Evolutionary conservation across 73 alveolate genomes (phyloP).

Genomic region (Tetrahymena thermophila): DNA sequence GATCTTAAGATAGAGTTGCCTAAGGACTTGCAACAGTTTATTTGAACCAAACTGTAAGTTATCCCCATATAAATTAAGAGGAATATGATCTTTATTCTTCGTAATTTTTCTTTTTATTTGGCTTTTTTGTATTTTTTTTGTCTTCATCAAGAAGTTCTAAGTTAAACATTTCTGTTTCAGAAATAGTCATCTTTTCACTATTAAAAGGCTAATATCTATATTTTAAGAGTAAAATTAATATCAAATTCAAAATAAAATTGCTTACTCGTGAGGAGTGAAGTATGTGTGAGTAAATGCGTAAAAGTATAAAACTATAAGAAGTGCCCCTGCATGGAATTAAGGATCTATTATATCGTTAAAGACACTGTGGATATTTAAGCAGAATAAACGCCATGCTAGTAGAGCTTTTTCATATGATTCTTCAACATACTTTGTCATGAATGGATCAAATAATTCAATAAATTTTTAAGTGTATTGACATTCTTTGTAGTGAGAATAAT

Average conservation of each 20-base stretch:
- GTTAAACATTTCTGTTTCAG: neutral
- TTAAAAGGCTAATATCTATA: neutral
- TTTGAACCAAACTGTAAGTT: slow-evolving; percentile 37
- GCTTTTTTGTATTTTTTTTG: neutral
- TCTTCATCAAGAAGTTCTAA: neutral
- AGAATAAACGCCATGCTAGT: neutral
- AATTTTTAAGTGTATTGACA: neutral
- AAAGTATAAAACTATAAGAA: slow-evolving; percentile 16
- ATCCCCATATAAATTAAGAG: slow-evolving; percentile 38
- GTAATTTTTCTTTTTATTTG: slow-evolving; percentile 15
- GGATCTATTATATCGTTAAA: neutral
- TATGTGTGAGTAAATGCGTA: slow-evolving; percentile 37
- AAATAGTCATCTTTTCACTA: neutral
- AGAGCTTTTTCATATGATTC: neutral
- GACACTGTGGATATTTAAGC: neutral
- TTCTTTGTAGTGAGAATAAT: neutral
- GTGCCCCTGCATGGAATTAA: slow-evolving; percentile 27
- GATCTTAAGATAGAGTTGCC: slow-evolving; percentile 36
- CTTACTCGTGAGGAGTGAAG: slow-evolving; percentile 30
- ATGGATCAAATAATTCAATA: neutral
- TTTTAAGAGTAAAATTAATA: neutral
- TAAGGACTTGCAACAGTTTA: slow-evolving; percentile 41
- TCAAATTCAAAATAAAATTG: neutral
- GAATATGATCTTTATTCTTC: slow-evolving; percentile 26
- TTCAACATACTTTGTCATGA: neutral